Evolutionary conservation across 1,139 yeast species (phyloP), one percentile per base, ranked within the genome.

Genomic region (Taphrina deformans): DNA sequence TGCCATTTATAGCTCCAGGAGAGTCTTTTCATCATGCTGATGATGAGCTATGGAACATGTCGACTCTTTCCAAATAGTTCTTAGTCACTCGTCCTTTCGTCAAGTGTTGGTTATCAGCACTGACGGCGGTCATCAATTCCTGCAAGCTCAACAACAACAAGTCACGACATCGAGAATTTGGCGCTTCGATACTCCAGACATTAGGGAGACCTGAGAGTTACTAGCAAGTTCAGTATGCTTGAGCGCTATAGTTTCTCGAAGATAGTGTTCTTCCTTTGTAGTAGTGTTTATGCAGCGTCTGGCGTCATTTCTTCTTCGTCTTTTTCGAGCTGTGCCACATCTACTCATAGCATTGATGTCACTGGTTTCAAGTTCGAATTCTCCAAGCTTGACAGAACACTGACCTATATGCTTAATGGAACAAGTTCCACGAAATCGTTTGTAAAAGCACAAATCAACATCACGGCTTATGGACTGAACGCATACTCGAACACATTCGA

Each of bases 391-490:
- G 59, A 69, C 29, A 45, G 51, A 16, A 63, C 64, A 24, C 46
- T 69, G 45, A 58, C 67, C 16, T 69, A 68, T 33, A 65, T 59
- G 45, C 50, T 69, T 27, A 41, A 65, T 16, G 70, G 70, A 24
- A 45, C 67, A n/a, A 61, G 68, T 16, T 51, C 61, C 16, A 40
- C 35, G 21, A 41, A 10, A 21, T 67, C 65, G 31, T 62, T 62
- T 29, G 67, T 69, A 21, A 52, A 65, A 12, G 69, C 69, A 6
- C 62, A 63, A 16, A 33, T 68, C 31, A 50, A 33, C 35, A 69
- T 75, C 26, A 61, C 63, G 9, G 75, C 76, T 0, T 75, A 75
- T 55, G 77, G 76, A 14, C 67, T 67, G 12, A 65, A 66, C 31
- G 69, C 74, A 6, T 70, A 71, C 27, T 67, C 70, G 61, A 67